Evolutionary conservation across 352 stramenopile species (phyloP), one percentile per base, ranked within the genome.

Genomic region (Phytophthora capsici): DNA sequence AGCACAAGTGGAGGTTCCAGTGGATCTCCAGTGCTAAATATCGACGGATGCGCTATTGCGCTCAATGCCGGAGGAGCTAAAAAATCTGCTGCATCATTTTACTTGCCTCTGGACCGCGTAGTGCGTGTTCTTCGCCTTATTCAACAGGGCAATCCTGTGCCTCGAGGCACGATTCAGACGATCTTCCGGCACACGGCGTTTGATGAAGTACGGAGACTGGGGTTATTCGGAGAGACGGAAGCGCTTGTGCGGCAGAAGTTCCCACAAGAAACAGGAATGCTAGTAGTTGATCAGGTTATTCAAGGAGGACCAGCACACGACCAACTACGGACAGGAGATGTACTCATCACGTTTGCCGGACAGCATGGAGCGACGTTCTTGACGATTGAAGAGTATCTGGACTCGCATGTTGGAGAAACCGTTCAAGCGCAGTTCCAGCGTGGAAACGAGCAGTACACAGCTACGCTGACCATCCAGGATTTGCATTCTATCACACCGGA

Each of bases 11-110:
- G 92, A 25, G 92, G 92, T 4, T 96, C 86, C 0, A 97, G 90
- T 36, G 92, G 92, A 14, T 95, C 82, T 9, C 92, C 92, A 7
- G 92, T 98, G 44, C 75, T 98, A 14, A 89, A 96, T 65, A 88
- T 91, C 45, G 77, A 94, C 30, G 90, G 90, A 28, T 87, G 90
- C 40, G 93, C 93, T 4, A 96, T 98, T 28, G 93, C 90, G 3
- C 67, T 98, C 20, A 98, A 98, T 70, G 93, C 91, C 22, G 93
- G 93, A 30, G 93, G 89, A 12, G 82, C 81, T n/a, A 96, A 91
- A 59, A 90, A 91, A 37, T 78, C 93, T 1, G 90, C 90, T 0
- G 95, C 89, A 10, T 95, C 89, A 5, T 98, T 96, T 58, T 98
- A 98, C 63, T 57, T 98, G 16, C 93, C 93, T 10, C 57, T 98